Conservation (phyloP, 73 alveolate genomes). For the Paraurostyla sp. region DNA sequence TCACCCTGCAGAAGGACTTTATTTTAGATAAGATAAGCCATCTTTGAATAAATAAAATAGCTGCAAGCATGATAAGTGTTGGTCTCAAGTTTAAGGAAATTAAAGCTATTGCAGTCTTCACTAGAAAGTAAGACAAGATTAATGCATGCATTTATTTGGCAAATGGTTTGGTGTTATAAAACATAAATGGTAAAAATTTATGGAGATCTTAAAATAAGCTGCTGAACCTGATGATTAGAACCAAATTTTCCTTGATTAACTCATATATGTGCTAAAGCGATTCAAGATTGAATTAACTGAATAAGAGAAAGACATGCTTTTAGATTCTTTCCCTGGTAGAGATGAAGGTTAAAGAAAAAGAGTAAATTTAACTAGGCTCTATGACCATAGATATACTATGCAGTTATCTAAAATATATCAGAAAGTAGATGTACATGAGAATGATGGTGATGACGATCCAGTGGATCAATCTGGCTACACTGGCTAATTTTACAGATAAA, state of each 20-base stretch:
- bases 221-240: conserved; percentile 36
- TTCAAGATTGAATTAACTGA: background rate
- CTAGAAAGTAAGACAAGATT: conserved; percentile 35
- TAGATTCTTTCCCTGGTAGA: conserved; percentile 58
- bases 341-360: conserved; percentile 49
- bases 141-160: background rate
- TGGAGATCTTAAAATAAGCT: background rate
- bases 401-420: conserved; percentile 9
- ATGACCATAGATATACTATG: conserved; percentile 50
- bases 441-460: conserved; percentile 65
- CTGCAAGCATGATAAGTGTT: conserved; percentile 54
- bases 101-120: conserved; percentile 30
- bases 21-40: conserved; percentile 70
- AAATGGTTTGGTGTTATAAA: background rate
- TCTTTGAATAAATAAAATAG: background rate
- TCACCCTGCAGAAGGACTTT: conserved; percentile 71
- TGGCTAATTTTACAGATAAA: conserved; percentile 56
- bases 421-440: conserved; percentile 60
- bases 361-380: conserved; percentile 18
- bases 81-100: conserved; percentile 11
- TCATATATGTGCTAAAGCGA: background rate
- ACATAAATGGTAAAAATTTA: conserved; percentile 40
- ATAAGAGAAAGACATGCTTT: background rate
- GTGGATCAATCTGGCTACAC: conserved; percentile 60
- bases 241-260: conserved; percentile 19